These are phyloP conservation scores for Nepenthes alata DNA, from an alignment of 179 eudicot genomes.

Conservation along the genomic window DNA sequence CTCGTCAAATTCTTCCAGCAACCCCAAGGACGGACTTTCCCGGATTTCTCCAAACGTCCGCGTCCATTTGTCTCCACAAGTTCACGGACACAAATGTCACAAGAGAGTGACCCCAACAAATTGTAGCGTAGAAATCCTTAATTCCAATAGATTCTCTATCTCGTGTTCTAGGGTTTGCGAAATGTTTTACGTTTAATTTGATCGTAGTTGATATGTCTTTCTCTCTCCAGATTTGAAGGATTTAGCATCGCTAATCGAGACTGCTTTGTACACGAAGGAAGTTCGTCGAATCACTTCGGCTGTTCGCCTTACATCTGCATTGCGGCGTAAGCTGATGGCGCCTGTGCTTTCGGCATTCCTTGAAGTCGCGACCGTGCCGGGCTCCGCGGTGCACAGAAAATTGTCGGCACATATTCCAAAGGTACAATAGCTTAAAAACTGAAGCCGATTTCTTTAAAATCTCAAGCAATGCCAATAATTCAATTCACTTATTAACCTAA, in stretches of 20 bases:
- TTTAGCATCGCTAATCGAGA: conserved; percentile 61
- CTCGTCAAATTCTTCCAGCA: too few relatives aligned
- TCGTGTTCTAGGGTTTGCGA: background rate
- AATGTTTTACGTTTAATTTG: background rate
- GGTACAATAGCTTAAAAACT: conserved; percentile 22
- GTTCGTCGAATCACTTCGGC: conserved; percentile 64
- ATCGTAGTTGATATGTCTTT: background rate
- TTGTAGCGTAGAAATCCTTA: conserved; percentile 35
- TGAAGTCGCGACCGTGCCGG: conserved; percentile 48
- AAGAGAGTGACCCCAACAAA: too few relatives aligned
- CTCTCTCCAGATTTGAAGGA: conserved; percentile 52
- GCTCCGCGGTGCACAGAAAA: conserved; percentile 57
- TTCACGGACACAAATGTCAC: too few relatives aligned
- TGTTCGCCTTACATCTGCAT: conserved; percentile 52
- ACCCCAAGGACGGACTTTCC: too few relatives aligned
- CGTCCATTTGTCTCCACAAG: too few relatives aligned
- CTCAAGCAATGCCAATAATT: too few relatives aligned
- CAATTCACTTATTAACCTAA: too few relatives aligned
- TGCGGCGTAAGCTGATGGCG: conserved; percentile 60
- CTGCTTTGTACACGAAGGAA: conserved; percentile 68
- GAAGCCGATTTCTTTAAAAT: too few relatives aligned
- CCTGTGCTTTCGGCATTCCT: conserved; percentile 54
- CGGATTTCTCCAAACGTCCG: too few relatives aligned
- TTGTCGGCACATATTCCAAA: conserved; percentile 60
- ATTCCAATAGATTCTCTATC: background rate